A percentile compares a stretch with the other conserved stretches of the same genome.
Conservation (phyloP, 371 early-diverging fungal genomes). For the Mortierella sp. region DNA sequence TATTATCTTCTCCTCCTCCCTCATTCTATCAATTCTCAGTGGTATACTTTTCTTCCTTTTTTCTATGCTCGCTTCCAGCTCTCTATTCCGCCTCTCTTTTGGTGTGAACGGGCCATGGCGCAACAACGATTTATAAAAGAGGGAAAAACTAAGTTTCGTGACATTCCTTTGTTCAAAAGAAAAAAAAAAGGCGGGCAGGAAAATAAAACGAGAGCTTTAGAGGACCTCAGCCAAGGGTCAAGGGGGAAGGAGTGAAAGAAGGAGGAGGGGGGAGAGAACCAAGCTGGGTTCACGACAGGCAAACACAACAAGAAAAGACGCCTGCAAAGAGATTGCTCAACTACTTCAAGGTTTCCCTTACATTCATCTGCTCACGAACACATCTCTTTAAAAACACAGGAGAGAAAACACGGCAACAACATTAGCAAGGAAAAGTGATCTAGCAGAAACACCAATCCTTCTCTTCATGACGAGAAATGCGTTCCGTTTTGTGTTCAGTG, state of each 20-base stretch:
- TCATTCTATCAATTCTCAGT: no score
- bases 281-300: neutral
- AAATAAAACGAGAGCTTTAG: slow-evolving; percentile 1
- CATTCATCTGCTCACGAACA: neutral
- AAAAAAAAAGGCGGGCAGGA: slow-evolving; percentile 1
- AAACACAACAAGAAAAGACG: neutral
- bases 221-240: slow-evolving; percentile 24
- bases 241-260: slow-evolving; percentile 16
- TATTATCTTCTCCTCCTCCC: no score
- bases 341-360: slow-evolving; percentile 6
- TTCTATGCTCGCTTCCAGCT: neutral
- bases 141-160: neutral
- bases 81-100: neutral
- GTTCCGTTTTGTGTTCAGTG: neutral
- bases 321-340: neutral
- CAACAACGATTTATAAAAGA: neutral
- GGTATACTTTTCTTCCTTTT: neutral
- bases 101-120: neutral
- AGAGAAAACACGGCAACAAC: no score
- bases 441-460: neutral
- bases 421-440: neutral
- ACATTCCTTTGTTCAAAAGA: neutral
- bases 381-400: neutral
- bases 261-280: neutral
- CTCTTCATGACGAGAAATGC: neutral